Evolutionary conservation across 1,284 basidiomycete genomes (phyloP), one percentile per base, ranked within the genome.

Genomic region (Pterulicium gracile): DNA sequence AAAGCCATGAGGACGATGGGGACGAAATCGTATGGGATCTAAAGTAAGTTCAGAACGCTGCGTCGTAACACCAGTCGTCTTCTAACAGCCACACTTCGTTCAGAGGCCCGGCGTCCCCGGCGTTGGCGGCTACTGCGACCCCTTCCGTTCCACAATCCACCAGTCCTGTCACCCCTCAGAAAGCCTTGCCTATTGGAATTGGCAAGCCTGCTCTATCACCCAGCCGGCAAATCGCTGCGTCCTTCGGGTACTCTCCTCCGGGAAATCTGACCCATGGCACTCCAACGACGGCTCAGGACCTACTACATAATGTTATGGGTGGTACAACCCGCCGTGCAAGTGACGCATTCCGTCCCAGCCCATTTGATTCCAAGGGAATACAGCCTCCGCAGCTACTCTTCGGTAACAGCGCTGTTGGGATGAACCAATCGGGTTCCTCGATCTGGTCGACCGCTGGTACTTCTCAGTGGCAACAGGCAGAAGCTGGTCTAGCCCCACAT

Each of bases 21-120:
- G 67, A 74, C 5, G 68, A 79, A 55, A 80, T 80, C 51, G 72
- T 86, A 32, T 84, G 27, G 27, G 27, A 32, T 32, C 27, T 32
- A 7, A 32, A 32, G 27, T 32, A 32, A 10, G 27, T n/a, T n/a
- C n/a, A n/a, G n/a, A n/a, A n/a, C n/a, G n/a, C n/a, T n/a, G n/a
- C n/a, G n/a, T n/a, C n/a, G n/a, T n/a, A n/a, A n/a, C n/a, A n/a
- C n/a, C n/a, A n/a, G n/a, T n/a, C n/a, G n/a, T n/a, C n/a, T n/a
- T n/a, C n/a, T n/a, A n/a, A n/a, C n/a, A n/a, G n/a, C n/a, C n/a
- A n/a, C n/a, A n/a, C n/a, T n/a, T 32, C n/a, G 27, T 32, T 10
- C 27, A 32, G 27, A n/a, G 10, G 10, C 7, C 27, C 27, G 7
- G 27, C n/a, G n/a, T 32, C 27, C n/a, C 27, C 27, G n/a, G 27